Conservation (phyloP, 2,329 filamentous ascomycete species). For the Lachnellula arida region DNA sequence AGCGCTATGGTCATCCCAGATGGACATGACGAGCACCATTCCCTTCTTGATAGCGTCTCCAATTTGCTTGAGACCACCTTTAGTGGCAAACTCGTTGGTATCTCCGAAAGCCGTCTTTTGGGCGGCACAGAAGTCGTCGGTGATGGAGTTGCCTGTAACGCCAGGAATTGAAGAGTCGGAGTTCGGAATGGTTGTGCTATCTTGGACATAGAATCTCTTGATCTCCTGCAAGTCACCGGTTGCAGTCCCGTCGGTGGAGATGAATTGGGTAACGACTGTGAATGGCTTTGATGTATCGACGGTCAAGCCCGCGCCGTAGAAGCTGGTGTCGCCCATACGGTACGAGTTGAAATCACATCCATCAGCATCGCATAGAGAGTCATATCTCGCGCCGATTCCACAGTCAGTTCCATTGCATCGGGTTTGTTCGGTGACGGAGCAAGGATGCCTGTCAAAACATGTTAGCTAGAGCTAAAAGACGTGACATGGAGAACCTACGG, state of each 20-base stretch:
- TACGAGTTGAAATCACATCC: constrained; percentile 60
- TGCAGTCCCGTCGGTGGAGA: constrained; percentile 45
- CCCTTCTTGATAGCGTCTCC: constrained; percentile 46
- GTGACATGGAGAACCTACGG: constrained; percentile 31
- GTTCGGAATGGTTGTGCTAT: constrained; percentile 49
- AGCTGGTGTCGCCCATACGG: constrained; percentile 51
- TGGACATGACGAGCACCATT: constrained; percentile 62
- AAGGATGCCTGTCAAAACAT: constrained; percentile 40
- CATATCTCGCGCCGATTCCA: constrained; percentile 45
- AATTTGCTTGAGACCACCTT: constrained; percentile 54
- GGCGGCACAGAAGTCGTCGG: constrained; percentile 50
- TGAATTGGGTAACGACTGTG: constrained; percentile 58
- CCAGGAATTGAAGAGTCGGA: constrained; percentile 41
- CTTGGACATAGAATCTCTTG: constrained; percentile 53
- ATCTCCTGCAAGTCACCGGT: constrained; percentile 49
- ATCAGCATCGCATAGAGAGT: constrained; percentile 54
- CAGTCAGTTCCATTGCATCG: constrained; percentile 42
- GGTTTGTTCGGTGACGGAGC: constrained; percentile 40
- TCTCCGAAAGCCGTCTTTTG: constrained; percentile 55
- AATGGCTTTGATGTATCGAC: constrained; percentile 48
- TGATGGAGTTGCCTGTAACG: constrained; percentile 50
- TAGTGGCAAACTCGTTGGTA: constrained; percentile 45
- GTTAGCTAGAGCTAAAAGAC: not conserved
- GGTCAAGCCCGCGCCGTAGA: constrained; percentile 50
- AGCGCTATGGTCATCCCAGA: constrained; percentile 53